Conservation (phyloP, 139 green algal genomes). For the Coelastrella sp. region DNA sequence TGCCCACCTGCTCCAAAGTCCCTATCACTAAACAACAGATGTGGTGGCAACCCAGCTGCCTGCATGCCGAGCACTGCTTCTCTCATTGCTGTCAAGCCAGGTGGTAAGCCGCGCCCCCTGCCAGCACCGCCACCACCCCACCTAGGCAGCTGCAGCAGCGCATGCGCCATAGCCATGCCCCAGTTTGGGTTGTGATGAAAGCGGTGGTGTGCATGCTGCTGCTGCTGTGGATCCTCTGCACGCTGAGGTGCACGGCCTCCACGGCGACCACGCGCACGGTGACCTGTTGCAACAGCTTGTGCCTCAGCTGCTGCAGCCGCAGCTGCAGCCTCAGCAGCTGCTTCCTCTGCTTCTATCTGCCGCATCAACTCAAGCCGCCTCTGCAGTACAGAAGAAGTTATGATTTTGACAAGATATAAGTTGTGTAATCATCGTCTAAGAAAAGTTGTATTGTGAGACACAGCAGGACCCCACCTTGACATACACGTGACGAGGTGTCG, state of each 20-base stretch:
- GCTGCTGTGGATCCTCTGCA: neutral
- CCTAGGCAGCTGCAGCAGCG: conserved; percentile 2
- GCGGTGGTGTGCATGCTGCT: neutral
- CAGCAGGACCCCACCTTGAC: neutral
- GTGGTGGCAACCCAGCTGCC: conserved; percentile 53
- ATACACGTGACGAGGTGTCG: neutral
- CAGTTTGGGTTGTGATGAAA: neutral
- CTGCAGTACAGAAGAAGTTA: neutral
- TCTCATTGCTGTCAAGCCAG: conserved; percentile 34
- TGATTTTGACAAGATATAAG: too few species aligned
- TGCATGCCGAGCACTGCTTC: conserved; percentile 62
- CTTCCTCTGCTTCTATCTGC: neutral
- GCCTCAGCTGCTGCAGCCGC: conserved; percentile 2
- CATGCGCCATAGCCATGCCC: conserved; percentile 27
- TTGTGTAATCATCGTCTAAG: neutral
- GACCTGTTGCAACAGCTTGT: neutral
- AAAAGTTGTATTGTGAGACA: neutral
- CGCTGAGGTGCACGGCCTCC: conserved; percentile 10
- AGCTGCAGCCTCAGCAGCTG: neutral
- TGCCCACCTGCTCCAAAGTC: conserved; percentile 66
- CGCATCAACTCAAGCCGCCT: neutral
- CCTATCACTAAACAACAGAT: conserved; percentile 71
- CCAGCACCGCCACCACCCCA: neutral
- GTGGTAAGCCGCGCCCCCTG: neutral
- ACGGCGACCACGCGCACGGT: neutral